Evolutionary conservation across 108 stramenopile species (phyloP), one percentile per base, ranked within the genome.

Genomic region (Epithemia pelagica): DNA sequence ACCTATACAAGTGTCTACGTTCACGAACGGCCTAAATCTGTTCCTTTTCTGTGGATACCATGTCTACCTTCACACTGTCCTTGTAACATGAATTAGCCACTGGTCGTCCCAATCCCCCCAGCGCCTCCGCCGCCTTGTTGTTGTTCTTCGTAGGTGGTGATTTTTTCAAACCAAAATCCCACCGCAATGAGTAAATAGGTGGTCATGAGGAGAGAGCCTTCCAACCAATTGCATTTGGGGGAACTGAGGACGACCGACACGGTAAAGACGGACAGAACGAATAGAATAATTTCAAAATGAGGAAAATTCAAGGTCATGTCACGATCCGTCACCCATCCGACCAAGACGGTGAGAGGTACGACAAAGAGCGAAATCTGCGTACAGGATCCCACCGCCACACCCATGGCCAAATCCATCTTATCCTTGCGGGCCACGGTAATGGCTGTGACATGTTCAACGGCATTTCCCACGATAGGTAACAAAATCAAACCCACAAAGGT

Each of bases 371-470:
- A 82, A 62, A 97, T 91, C 54, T 94, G 96, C 2, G 86, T 87
- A 27, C 84, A 88, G 15, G 87, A 90, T 26, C 93, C 93, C 8
- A 95, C 78, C 27, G 96, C 94, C 61, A 96, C 88, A 26, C 91
- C 95, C 66, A 97, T 78, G 61, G 92, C 81, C 46, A 97, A 74
- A 81, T 95, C 94, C 92, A 95, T 90, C 68, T 96, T 95, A 65
- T 93, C 73, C 79, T 97, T 97, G 77, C 86, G 85, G 23, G 96
- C 98, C 22, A 96, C 95, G 1, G 92, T 86, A 51, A 99, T 86
- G 23, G 95, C 93, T 8, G 89, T 91, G 25, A 91, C 79, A 61
- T 95, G 96, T 65, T 95, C 95, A 1, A 93, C 96, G 27, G 95
- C 96, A 75, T 96, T 95, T 30, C 96, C 96, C 18, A 97, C 92